phyloP scores from a whole-genome alignment of 2,329 filamentous ascomycete species.

The Ophiostoma tasmaniense region DNA sequence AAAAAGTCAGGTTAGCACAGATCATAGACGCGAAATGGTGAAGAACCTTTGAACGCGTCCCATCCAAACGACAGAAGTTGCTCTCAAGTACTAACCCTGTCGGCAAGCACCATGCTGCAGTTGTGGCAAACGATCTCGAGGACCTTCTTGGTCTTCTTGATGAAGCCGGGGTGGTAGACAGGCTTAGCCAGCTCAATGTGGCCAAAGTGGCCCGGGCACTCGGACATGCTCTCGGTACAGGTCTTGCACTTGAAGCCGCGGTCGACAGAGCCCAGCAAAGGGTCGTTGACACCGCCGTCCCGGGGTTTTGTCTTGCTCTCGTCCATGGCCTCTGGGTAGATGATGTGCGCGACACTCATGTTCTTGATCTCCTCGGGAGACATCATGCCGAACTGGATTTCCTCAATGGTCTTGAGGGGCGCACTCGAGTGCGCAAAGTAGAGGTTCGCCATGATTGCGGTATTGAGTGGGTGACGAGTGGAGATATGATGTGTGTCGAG shows the following conservation, averaged over 20 bases:
- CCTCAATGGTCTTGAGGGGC: conserved; percentile 94
- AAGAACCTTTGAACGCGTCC: conserved; percentile 34
- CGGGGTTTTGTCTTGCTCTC: conserved; percentile 86
- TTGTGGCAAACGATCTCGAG: conserved; percentile 98
- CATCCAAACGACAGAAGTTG: conserved; percentile 9
- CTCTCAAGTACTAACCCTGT: conserved; percentile 77
- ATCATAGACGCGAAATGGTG: conserved; percentile 34
- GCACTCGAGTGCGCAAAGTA: conserved; percentile 86
- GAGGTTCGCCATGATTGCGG: conserved; percentile 71
- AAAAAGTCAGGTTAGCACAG: conserved; percentile 48
- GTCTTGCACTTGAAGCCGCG: conserved; percentile 92
- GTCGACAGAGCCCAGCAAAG: conserved; percentile 92
- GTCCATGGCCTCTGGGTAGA: conserved; percentile 99
- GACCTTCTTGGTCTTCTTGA: conserved; percentile 99
- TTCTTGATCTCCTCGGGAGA: conserved; percentile 98
- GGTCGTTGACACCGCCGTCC: conserved; percentile 87
- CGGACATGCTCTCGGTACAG: conserved; percentile 88
- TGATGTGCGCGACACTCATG: conserved; percentile 92
- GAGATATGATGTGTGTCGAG: background rate
- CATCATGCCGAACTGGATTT: conserved; percentile 97
- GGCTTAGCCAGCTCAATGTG: conserved; percentile 97
- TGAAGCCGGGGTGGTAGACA: conserved; percentile 90
- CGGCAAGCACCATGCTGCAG: conserved; percentile 93
- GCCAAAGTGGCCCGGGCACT: conserved; percentile 96
- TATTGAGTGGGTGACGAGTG: conserved; percentile 13